phyloP scores from a whole-genome alignment of 2,329 filamentous ascomycete genomes.

The Verticillium klebahnii region DNA sequence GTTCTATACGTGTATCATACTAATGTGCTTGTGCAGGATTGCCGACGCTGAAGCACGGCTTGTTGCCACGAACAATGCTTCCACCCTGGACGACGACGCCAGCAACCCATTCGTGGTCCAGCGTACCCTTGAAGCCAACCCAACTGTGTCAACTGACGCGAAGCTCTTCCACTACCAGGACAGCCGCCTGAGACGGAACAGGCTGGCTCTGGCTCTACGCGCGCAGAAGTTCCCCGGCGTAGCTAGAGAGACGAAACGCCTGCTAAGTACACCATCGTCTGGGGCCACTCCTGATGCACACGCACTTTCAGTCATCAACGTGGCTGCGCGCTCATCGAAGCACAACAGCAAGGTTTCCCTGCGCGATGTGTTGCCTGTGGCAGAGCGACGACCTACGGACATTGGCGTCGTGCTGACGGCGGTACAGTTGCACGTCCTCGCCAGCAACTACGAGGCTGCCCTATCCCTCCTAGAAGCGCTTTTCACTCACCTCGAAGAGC shows the following conservation, averaged over 20 bases:
- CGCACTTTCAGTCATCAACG: constrained; percentile 49
- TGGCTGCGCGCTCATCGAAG: constrained; percentile 53
- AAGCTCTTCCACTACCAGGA: constrained; percentile 69
- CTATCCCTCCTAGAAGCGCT: constrained; percentile 72
- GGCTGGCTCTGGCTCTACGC: constrained; percentile 59
- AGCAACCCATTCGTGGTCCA: constrained; percentile 66
- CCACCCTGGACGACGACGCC: constrained; percentile 33
- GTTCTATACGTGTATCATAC: background rate
- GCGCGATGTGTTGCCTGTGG: constrained; percentile 62
- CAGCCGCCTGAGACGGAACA: constrained; percentile 51
- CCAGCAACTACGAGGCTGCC: constrained; percentile 68
- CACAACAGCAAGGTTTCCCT: constrained; percentile 60
- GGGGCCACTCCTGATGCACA: constrained; percentile 27
- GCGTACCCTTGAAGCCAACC: constrained; percentile 52
- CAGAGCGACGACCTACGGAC: constrained; percentile 73
- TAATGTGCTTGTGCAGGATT: constrained; percentile 41
- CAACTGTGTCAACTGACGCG: constrained; percentile 50
- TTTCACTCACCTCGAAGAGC: constrained; percentile 63
- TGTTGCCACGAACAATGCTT: constrained; percentile 62
- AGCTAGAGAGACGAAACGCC: constrained; percentile 38
- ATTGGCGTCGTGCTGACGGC: constrained; percentile 76
- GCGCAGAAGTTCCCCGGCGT: constrained; percentile 65
- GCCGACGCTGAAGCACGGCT: constrained; percentile 62
- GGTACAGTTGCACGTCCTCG: constrained; percentile 73
- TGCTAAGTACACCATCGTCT: constrained; percentile 25